Base-by-base conservation (phyloP, 768 basidiomycete species). In the Amanita pseudoporphyria region DNA sequence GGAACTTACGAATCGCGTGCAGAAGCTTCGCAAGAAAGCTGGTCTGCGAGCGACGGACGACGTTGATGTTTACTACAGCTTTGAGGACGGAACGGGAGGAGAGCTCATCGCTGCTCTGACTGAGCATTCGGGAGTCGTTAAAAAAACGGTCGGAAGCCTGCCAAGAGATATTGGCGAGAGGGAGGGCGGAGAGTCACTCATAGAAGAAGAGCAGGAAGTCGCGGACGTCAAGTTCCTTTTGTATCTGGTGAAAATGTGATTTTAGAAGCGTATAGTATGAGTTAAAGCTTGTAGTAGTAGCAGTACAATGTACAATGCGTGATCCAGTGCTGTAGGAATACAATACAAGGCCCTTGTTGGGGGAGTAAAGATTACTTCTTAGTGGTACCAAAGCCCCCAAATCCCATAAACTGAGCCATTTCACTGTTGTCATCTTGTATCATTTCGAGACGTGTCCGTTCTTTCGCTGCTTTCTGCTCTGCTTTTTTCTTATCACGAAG, bases 21-120 rank as follows among this genome's bases (percentile, higher is more conserved):
- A 99, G 70, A 91, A 89, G 63, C 71, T 97, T 53, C 77, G 96
- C 57, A 99, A 99, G 71, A 91, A 93, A 66, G 93, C 92, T 1
- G 92, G 93, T 12, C 72, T 98, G 55, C 91, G 93, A 66, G 85
- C 95, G 16, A 93, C 92, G 6, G 96, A 99, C 62, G 90, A 96
- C 61, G 82, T 97, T 24, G 76, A 88, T 47, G 78, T 96, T 35
- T 94, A 83, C 67, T 93, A 93, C 69, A 67, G 67, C 51, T 87
- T 95, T 62, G 82, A 84, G 58, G 76, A 77, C 12, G 87, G 81
- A 21, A 58, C 71, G 7, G 84, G 85, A 9, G 68, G 68, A 18
- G 85, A 87, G 38, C 60, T 93, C 48, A 64, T 78, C 32, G 68
- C 68, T 22, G 87, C 87, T 21, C 77, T 91, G 56, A 59, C 62